Percentiles rank a stretch among this genome's conserved stretches.
Evolutionary conservation across 169 alveolate species (phyloP).

Genomic region (Plasmodium cynomolgi): DNA sequence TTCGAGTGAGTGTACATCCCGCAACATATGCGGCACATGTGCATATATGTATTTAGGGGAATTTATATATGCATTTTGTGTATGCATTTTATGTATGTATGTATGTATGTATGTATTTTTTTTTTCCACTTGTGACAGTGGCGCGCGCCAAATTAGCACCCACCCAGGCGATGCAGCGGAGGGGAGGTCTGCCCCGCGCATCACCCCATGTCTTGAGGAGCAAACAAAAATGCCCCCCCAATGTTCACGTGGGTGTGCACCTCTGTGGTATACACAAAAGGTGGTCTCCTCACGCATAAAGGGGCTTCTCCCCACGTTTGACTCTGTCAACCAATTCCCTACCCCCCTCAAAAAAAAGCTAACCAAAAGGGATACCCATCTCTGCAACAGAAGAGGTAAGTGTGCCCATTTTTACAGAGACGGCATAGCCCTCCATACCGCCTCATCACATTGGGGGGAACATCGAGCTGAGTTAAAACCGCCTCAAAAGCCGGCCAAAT

Average conservation of each 20-base stretch:
- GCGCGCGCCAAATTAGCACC: not conserved
- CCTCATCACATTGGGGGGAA: not conserved
- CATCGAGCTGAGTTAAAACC: not conserved
- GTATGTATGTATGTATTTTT: not conserved
- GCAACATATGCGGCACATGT: not conserved
- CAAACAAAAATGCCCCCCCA: not conserved
- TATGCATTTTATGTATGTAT: not conserved
- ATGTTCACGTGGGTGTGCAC: not conserved
- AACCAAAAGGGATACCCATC: not conserved
- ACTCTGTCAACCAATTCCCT: not conserved
- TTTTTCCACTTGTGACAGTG: not conserved
- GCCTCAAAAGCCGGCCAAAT: slow-evolving; percentile 37
- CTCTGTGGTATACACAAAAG: not conserved
- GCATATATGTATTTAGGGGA: not conserved
- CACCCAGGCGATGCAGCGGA: not conserved
- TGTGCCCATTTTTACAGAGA: not conserved
- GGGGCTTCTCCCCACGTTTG: not conserved
- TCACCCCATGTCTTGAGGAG: not conserved
- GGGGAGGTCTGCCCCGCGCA: not conserved
- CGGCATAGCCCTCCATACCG: not conserved
- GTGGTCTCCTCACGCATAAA: not conserved
- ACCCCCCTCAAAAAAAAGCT: not conserved
- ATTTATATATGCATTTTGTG: too few relatives aligned
- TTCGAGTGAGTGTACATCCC: not conserved
- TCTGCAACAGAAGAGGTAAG: not conserved